Evolutionary conservation across 2,329 filamentous ascomycete species (phyloP), one percentile per base, ranked within the genome.

Genomic region (Fusarium pilosicola): DNA sequence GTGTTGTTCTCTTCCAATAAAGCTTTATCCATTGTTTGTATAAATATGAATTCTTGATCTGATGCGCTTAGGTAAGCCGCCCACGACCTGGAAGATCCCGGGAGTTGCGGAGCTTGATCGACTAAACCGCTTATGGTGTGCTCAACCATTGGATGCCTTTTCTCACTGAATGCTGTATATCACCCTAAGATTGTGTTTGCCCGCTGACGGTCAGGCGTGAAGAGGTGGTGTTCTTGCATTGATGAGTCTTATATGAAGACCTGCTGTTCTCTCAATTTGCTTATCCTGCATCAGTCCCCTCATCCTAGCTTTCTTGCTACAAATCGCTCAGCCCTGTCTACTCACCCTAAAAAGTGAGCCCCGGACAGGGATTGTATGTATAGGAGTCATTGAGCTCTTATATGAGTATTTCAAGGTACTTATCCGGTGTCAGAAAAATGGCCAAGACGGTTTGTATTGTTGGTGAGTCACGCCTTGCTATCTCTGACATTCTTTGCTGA

Each of bases 391-490:
- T 30, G 12, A 24, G 34, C 22, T 41, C 49, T 61, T 75, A 56
- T 60, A 79, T 79, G 78, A 73, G 55, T 48, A 51, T 76, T 32
- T 55, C 49, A 28, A 71, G 44, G 41, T 77, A 62, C 24, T 38
- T 64, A 14, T 51, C 49, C 45, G 45, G 75, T 20, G 51, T 22
- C 41, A 70, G 56, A 68, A 68, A 56, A 66, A 84, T 85, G 83
- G 65, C 80, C 18, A 84, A 84, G 68, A 80, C 82, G 36, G 83
- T 85, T 34, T 85, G 83, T 68, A 81, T 85, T 62, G 76, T 85
- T 62, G 83, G 83, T 84, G 66, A 71, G 80, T 74, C 24, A 26
- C 22, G 15, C 22, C n/a, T 13, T 10, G 8, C 5, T 36, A n/a
- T 24, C 22, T 46, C 52, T n/a, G 36, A 51, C 14, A 34, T 14